Evolutionary conservation across 2,329 filamentous ascomycete species (phyloP), one percentile per base, ranked within the genome.

Genomic region (Aspergillus proliferans): DNA sequence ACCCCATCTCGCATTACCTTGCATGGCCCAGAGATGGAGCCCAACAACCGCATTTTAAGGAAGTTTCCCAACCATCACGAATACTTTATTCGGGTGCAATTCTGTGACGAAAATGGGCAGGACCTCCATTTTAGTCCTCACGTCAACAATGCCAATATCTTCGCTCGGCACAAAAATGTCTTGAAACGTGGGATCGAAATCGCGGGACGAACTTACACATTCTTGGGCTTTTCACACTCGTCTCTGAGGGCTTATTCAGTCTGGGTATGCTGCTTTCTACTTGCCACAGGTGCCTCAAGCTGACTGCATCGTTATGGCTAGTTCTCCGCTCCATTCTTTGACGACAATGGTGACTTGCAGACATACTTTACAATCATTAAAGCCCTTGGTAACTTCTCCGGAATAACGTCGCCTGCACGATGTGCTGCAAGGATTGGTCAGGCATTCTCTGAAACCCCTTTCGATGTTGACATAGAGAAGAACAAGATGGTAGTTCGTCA

Each of bases 161-260:
- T 59, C 34, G 57, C 63, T 0, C 79, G 84, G 0, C 91, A 90
- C 65, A 78, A 79, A 46, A 53, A 61, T 0, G 69, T 88, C 0
- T 72, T 93, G 7, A 64, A 71, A 2, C 59, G 73, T 0, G 83
- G 83, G 0, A 80, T 94, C 24, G 60, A 69, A 1, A 80, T 92
- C 47, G 86, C 79, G 2, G 86, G 82, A 0, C 74, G 82, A 10
- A 61, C 66, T 1, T 89, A 82, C 58, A 67, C 69, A 0, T 92
- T 91, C 58, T 73, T 92, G 0, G 87, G 87, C 0, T 92, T 90
- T 64, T 90, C 86, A 0, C 85, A 91, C 64, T 92, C 87, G 0
- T 90, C 87, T 0, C 74, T 92, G 3, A 77, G 87, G 10, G 76
- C 82, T 0, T 86, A 88, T 50, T 83, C 84, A 0, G 83, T 79